These are phyloP conservation scores for Allium sativum DNA, from an alignment of 106 monocot species.

Conservation along the genomic window DNA sequence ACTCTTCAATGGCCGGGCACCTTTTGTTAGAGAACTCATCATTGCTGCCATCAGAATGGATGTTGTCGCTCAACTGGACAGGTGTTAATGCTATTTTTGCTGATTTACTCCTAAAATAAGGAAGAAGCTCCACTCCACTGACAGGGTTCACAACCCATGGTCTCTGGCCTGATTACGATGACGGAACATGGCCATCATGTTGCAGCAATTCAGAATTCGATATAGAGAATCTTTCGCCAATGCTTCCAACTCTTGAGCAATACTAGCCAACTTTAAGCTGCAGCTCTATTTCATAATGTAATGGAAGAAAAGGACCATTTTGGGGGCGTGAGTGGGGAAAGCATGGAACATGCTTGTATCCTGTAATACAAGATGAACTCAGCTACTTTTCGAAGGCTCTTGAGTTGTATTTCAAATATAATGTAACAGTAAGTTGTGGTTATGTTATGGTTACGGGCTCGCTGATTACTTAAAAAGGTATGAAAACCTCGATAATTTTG, in stretches of 20 bases:
- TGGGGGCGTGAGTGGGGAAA: slow-evolving; percentile 92
- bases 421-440: slow-evolving; percentile 56
- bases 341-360: slow-evolving; percentile 85
- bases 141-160: slow-evolving; percentile 69
- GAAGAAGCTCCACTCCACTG: slow-evolving; percentile 39
- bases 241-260: slow-evolving; percentile 50
- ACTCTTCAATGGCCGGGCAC: slow-evolving; percentile 62
- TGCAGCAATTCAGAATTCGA: slow-evolving; percentile 50
- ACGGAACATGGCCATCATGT: slow-evolving; percentile 91
- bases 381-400: slow-evolving; percentile 60
- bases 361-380: slow-evolving; percentile 69
- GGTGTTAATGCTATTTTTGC: not conserved
- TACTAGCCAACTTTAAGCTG: slow-evolving; percentile 93
- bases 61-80: slow-evolving; percentile 22
- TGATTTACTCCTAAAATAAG: too few species aligned
- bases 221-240: slow-evolving; percentile 55
- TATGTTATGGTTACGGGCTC: not conserved
- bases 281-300: slow-evolving; percentile 51
- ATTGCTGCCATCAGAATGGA: slow-evolving; percentile 49
- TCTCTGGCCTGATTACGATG: slow-evolving; percentile 88
- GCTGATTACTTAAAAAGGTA: not conserved
- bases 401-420: slow-evolving; percentile 79
- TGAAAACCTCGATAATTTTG: not conserved
- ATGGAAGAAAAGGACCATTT: slow-evolving; percentile 72
- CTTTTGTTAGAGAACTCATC: slow-evolving; percentile 25